Base-by-base conservation (phyloP, 805 yeast genomes). In the Hanseniaspora pseudoguilliermondii region DNA sequence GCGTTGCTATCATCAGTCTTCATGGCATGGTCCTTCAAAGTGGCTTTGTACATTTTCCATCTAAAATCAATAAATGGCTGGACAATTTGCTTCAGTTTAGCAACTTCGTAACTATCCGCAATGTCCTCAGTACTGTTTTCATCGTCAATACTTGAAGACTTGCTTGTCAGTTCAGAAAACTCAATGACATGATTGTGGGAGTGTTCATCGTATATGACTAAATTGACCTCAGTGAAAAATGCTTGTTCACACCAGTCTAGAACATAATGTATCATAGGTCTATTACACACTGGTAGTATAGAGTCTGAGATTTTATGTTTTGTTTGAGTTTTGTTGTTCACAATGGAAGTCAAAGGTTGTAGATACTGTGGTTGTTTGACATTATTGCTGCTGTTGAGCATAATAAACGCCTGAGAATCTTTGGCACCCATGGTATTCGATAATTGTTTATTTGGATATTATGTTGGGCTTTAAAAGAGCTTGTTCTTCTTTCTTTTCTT, bases 211-310 rank as follows among this genome's bases (percentile, higher is more conserved):
- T 53, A 53, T 10, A 79, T 73, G 8, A 86, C 83, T 20, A 90
- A 74, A 21, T 85, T 80, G 48, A 86, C 77, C 47, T 78, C 78
- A 47, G 78, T 78, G 69, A 90, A 90, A 58, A 82, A 82, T 2
- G 95, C 96, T 65, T 77, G 75, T 64, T 82, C 89, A 73, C 97
- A 90, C 97, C 97, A 93, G 62, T 85, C 90, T 38, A 93, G 73
- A 2, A 85, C 95, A 65, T 87, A 85, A 63, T 83, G 83, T 44
- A 93, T 72, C 88, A 93, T 83, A 15, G 96, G 95, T 63, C 78
- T 78, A 67, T 90, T 90, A 8, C 93, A 97, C 38, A 93, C 75
- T 2, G 97, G 97, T 46, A 95, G 69, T 49, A 90, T 72, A 0
- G 97, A 95, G 71, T 93, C 93, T 9, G 95, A 79, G 7, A 77